Conservation (phyloP, 2,329 filamentous ascomycete species). For the Colletotrichum tanaceti region DNA sequence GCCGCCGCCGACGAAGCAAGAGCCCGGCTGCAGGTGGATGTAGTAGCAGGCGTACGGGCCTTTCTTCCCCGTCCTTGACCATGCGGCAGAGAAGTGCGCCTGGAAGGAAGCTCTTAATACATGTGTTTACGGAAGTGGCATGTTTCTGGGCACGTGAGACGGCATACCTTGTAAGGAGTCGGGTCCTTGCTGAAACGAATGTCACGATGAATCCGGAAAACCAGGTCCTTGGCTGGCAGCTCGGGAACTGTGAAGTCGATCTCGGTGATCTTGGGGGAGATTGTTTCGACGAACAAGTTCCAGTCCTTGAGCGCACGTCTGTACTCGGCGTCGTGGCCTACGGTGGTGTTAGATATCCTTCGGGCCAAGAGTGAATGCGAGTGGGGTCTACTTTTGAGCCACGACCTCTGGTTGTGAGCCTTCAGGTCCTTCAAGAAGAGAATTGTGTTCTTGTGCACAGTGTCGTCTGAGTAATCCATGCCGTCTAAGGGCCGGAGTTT, state of each 20-base stretch:
- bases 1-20: constrained; percentile 82
- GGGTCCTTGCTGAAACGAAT: constrained; percentile 85
- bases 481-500: constrained; percentile 55
- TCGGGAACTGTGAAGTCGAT: constrained; percentile 87
- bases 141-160: not conserved
- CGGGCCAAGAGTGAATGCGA: constrained; percentile 15
- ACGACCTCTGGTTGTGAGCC: constrained; percentile 67
- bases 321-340: constrained; percentile 84
- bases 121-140: not conserved
- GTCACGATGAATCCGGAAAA: constrained; percentile 90
- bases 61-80: constrained; percentile 88
- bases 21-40: constrained; percentile 79
- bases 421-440: constrained; percentile 69
- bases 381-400: constrained; percentile 65
- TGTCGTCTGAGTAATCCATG: constrained; percentile 63
- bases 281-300: constrained; percentile 78
- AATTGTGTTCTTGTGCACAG: constrained; percentile 68
- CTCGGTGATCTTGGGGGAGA: constrained; percentile 77
- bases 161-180: constrained; percentile 84
- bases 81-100: constrained; percentile 86
- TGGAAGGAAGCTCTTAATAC: constrained; percentile 47
- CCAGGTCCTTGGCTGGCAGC: constrained; percentile 84
- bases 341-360: constrained; percentile 12
- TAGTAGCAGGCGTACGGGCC: constrained; percentile 91
- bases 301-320: constrained; percentile 83